These are phyloP conservation scores for Apiospora koreana DNA, from an alignment of 2,329 filamentous ascomycete genomes.

Conservation along the genomic window DNA sequence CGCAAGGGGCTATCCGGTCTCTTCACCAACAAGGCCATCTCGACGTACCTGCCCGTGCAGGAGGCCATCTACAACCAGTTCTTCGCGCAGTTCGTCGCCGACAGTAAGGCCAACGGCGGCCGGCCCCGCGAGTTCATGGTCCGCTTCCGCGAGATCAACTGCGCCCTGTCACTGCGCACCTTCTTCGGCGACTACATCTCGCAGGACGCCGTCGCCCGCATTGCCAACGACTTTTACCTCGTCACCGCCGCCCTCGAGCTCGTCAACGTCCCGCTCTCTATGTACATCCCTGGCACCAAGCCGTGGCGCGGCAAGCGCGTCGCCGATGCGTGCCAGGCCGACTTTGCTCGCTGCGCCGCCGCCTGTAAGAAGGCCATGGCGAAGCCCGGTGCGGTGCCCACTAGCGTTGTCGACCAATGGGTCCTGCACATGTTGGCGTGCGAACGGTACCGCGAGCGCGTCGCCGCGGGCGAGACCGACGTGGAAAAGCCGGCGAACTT, in stretches of 20 bases:
- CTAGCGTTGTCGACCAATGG: constrained; percentile 79
- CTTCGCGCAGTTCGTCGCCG: constrained; percentile 66
- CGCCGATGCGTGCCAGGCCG: constrained; percentile 68
- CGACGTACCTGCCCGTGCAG: constrained; percentile 71
- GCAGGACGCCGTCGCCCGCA: constrained; percentile 69
- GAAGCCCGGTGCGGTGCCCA: constrained; percentile 60
- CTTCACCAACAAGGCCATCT: constrained; percentile 72
- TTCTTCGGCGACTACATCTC: constrained; percentile 81
- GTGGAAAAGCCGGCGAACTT: constrained; percentile 46
- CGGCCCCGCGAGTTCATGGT: constrained; percentile 69
- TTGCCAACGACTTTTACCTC: constrained; percentile 77
- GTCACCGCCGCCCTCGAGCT: constrained; percentile 78
- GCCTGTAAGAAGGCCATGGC: constrained; percentile 73
- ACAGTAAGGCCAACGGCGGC: constrained; percentile 53
- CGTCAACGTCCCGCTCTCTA: constrained; percentile 70
- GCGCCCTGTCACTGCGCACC: constrained; percentile 74
- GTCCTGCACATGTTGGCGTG: constrained; percentile 73
- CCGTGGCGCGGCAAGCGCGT: constrained; percentile 76
- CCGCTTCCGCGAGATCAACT: constrained; percentile 76
- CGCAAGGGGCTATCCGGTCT: constrained; percentile 74
- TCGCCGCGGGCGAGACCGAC: constrained; percentile 56
- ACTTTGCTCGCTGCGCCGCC: constrained; percentile 71
- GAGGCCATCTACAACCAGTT: constrained; percentile 73
- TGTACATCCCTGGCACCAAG: constrained; percentile 76
- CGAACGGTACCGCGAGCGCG: constrained; percentile 62